Evolutionary conservation across 306 rosid species (phyloP).

Genomic region (Echinosophora koreensis): DNA sequence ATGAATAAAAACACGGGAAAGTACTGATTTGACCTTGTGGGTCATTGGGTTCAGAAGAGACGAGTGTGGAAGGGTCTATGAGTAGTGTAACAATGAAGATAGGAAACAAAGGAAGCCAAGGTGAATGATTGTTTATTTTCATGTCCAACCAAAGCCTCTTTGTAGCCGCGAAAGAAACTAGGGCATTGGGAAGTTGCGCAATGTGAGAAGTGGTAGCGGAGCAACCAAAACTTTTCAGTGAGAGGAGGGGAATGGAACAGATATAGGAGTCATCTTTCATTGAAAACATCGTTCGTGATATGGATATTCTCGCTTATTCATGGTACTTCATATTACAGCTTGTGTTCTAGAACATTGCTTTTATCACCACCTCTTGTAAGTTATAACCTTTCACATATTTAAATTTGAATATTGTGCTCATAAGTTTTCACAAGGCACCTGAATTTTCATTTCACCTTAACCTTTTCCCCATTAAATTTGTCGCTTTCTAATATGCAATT

Average conservation of each 20-base stretch:
- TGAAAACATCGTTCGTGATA: conserved; percentile 16
- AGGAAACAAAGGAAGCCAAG: not conserved
- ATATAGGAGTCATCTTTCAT: conserved; percentile 46
- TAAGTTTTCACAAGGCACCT: not conserved
- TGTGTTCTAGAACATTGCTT: conserved; percentile 6
- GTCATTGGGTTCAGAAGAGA: not conserved
- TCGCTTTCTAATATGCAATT: conserved; percentile 12
- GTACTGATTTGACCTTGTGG: conserved; percentile 42
- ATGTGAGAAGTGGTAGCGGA: not conserved
- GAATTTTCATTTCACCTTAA: not conserved
- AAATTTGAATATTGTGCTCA: not conserved
- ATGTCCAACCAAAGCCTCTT: not conserved
- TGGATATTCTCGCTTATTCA: conserved; percentile 38
- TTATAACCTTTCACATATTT: not conserved
- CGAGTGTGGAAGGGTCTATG: not conserved
- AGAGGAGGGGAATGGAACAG: not conserved
- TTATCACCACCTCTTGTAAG: not conserved
- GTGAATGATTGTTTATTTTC: conserved; percentile 19
- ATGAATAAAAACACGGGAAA: not conserved
- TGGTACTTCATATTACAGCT: conserved; percentile 15
- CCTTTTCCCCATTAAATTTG: not conserved
- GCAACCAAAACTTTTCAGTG: conserved; percentile 44
- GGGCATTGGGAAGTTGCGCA: conserved; percentile 31
- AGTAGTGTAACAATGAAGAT: conserved; percentile 17
- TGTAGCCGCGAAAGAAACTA: not conserved